Evolutionary conservation across 352 stramenopile species (phyloP).

Genomic region (Peronosclerospora sorghi): DNA sequence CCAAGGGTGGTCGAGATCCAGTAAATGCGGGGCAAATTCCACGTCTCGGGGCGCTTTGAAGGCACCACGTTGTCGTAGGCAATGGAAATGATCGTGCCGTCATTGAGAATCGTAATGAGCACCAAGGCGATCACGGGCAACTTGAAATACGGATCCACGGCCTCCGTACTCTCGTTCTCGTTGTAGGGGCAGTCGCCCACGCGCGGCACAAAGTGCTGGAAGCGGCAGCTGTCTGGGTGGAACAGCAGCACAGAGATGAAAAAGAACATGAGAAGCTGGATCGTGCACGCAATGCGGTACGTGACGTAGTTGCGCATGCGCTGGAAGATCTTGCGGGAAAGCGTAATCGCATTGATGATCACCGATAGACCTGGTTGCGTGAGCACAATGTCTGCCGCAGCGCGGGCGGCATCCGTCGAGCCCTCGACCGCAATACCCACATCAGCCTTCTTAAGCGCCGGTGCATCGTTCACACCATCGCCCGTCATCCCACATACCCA

Average conservation of each 20-base stretch:
- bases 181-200: constrained; percentile 42
- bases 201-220: constrained; percentile 51
- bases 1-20: constrained; percentile 44
- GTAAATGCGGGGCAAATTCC: constrained; percentile 63
- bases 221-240: constrained; percentile 67
- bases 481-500: constrained; percentile 72
- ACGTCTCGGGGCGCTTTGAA: constrained; percentile 53
- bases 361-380: constrained; percentile 88
- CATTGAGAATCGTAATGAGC: constrained; percentile 92
- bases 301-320: constrained; percentile 92
- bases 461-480: constrained; percentile 59
- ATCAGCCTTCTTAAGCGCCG: constrained; percentile 56
- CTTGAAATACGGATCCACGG: constrained; percentile 77
- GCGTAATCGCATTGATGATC: constrained; percentile 85
- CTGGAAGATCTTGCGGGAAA: constrained; percentile 89
- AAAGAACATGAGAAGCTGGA: constrained; percentile 91
- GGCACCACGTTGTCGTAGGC: constrained; percentile 82
- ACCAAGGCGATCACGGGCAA: constrained; percentile 90
- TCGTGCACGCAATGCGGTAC: constrained; percentile 87
- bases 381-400: constrained; percentile 90
- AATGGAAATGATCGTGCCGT: constrained; percentile 89
- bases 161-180: constrained; percentile 30
- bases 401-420: constrained; percentile 80
- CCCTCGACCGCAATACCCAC: constrained; percentile 75
- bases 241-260: constrained; percentile 88